A percentile compares a stretch with the other conserved stretches of the same genome.
Evolutionary conservation across 768 basidiomycete species (phyloP).

Genomic region (Symmetrospora coprosmae): DNA sequence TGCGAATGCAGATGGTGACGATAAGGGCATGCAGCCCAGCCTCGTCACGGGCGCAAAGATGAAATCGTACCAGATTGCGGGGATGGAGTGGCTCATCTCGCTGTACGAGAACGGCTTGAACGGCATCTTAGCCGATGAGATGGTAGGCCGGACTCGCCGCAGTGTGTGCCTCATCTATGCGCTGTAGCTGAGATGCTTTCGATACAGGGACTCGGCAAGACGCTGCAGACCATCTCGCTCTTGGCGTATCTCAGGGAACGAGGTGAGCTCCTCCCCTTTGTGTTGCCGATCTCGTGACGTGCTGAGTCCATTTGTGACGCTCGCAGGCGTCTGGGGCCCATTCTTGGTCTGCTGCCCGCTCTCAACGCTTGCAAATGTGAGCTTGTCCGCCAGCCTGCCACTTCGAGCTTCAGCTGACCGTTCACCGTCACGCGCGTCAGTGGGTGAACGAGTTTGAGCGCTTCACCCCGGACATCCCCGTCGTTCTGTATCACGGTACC

Average conservation of each 20-base stretch:
- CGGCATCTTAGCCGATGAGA: conserved; percentile 33
- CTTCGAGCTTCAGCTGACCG: conserved; percentile 40
- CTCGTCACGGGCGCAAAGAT: conserved; percentile 71
- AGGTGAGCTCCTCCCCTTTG: conserved; percentile 6
- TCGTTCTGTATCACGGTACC: conserved; percentile 78
- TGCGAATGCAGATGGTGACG: not conserved
- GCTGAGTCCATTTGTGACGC: not conserved
- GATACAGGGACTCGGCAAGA: conserved; percentile 45
- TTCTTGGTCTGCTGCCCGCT: conserved; percentile 85
- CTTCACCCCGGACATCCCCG: conserved; percentile 43
- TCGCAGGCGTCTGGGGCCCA: conserved; percentile 48
- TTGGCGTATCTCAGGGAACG: conserved; percentile 74
- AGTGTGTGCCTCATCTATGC: not conserved
- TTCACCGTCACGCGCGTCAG: not conserved
- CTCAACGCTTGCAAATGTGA: conserved; percentile 49
- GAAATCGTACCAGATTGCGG: conserved; percentile 83
- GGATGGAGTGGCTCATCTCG: conserved; percentile 58
- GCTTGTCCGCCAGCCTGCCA: not conserved
- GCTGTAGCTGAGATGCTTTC: not conserved
- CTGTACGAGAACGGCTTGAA: conserved; percentile 19
- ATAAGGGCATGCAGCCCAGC: conserved; percentile 48
- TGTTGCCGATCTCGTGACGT: no score
- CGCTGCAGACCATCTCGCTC: conserved; percentile 87
- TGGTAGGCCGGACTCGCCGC: no score
- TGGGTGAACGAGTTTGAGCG: conserved; percentile 14